These are phyloP conservation scores for Groenewaldozyma sp. DNA, from an alignment of 1,139 yeast species.

Conservation along the genomic window DNA sequence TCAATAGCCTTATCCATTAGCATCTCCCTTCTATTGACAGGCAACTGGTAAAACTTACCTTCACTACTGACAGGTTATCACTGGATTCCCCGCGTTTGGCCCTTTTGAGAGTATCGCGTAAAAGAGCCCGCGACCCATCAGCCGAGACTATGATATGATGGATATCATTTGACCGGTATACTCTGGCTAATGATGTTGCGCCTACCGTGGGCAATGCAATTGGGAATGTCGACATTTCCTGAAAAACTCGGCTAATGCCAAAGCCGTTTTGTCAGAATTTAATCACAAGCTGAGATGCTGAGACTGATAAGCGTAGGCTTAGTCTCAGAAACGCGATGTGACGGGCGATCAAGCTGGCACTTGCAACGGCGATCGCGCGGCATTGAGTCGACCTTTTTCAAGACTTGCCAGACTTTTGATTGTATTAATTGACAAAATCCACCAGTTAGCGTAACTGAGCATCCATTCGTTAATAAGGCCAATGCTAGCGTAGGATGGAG, in stretches of 20 bases:
- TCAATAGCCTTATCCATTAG: constrained; percentile 23
- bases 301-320: no score
- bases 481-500: no score
- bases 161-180: constrained; percentile 17
- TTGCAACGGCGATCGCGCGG: constrained; percentile 1
- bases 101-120: constrained; percentile 24
- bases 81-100: constrained; percentile 25
- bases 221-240: constrained; percentile 16
- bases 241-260: no score
- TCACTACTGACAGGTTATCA: constrained; percentile 24
- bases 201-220: constrained; percentile 27
- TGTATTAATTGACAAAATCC: no score
- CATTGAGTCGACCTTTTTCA: no score
- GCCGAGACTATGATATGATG: constrained; percentile 23
- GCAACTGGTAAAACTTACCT: constrained; percentile 9
- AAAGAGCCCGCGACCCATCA: constrained; percentile 25
- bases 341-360: no score
- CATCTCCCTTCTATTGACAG: not conserved
- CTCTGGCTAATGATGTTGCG: constrained; percentile 18
- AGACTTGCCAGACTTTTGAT: no score
- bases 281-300: no score
- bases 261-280: no score
- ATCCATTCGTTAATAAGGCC: no score
- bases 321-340: no score
- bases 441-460: no score